phyloP scores from a whole-genome alignment of 495 filamentous ascomycete genomes.

The Penicillium bialowiezense region DNA sequence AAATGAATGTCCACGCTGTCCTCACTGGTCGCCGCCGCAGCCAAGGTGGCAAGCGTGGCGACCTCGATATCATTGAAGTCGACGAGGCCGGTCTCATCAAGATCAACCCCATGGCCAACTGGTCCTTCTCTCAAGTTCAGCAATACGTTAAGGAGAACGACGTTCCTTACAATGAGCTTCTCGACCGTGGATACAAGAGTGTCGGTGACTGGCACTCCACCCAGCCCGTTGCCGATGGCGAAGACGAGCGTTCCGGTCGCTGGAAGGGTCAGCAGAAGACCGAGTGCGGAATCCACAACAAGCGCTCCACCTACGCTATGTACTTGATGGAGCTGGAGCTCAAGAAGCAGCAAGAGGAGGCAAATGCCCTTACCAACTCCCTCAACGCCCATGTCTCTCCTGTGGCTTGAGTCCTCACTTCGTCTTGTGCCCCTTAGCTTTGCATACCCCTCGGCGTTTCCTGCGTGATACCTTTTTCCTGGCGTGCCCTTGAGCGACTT shows the following conservation, averaged over 20 bases:
- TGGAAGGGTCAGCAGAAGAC: conserved; percentile 96
- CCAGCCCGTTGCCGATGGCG: conserved; percentile 80
- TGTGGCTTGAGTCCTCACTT: conserved; percentile 11
- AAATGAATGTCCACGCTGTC: conserved; percentile 86
- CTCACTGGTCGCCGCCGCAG: conserved; percentile 90
- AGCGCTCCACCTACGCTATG: conserved; percentile 84
- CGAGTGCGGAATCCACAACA: conserved; percentile 98
- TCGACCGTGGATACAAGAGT: conserved; percentile 93
- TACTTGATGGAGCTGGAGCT: conserved; percentile 72
- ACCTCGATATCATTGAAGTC: conserved; percentile 84
- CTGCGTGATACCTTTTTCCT: conserved; percentile 19
- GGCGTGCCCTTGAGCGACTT: conserved; percentile 8
- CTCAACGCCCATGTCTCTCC: conserved; percentile 35
- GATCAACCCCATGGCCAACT: conserved; percentile 97
- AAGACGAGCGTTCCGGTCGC: conserved; percentile 94
- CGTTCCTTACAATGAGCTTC: conserved; percentile 89
- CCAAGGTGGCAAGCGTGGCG: conserved; percentile 90
- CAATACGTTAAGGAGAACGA: conserved; percentile 79
- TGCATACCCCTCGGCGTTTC: conserved; percentile 21
- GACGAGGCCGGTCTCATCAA: conserved; percentile 93
- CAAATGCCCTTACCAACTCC: conserved; percentile 46
- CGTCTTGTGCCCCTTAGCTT: conserved; percentile 9
- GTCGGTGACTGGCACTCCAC: conserved; percentile 98
- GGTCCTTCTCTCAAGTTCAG: conserved; percentile 87
- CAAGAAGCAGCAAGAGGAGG: conserved; percentile 71